Evolutionary conservation across 768 basidiomycete species (phyloP).

Genomic region (Auriscalpium orientale): DNA sequence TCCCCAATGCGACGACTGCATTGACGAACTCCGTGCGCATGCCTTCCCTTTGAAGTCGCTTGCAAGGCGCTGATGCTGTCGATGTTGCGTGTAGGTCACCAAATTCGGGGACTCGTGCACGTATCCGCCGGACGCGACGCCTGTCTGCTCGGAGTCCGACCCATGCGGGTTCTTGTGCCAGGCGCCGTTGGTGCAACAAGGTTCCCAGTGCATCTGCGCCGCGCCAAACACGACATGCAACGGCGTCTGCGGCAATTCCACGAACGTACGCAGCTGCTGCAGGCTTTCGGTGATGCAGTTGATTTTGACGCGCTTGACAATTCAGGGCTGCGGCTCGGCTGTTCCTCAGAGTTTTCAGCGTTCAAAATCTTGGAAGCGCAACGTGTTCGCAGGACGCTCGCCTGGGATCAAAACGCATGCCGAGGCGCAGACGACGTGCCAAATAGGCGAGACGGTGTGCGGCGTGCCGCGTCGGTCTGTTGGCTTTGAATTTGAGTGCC

Average conservation of each 20-base stretch:
- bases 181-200: conserved; percentile 19
- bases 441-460: conserved; percentile 27
- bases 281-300: not conserved
- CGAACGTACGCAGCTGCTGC: conserved; percentile 4
- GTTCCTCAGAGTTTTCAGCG: conserved; percentile 25
- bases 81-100: conserved; percentile 21
- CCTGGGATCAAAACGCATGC: conserved; percentile 21
- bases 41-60: conserved; percentile 13
- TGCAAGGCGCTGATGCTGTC: conserved; percentile 17
- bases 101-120: conserved; percentile 26
- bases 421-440: conserved; percentile 26
- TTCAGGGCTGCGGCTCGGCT: conserved; percentile 34
- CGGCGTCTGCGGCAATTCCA: conserved; percentile 27
- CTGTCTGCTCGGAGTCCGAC: conserved; percentile 24
- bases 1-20: conserved; percentile 3
- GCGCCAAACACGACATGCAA: conserved; percentile 32
- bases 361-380: conserved; percentile 9
- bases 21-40: conserved; percentile 6
- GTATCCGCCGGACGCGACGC: conserved; percentile 27
- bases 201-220: conserved; percentile 30
- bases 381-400: not conserved
- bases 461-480: conserved; percentile 27
- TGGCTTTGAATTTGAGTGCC: conserved; percentile 36
- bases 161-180: conserved; percentile 32
- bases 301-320: not conserved